Evolutionary conservation across 108 stramenopile species (phyloP), one percentile per base, ranked within the genome.

Genomic region (Nannochloropsis gaditana): DNA sequence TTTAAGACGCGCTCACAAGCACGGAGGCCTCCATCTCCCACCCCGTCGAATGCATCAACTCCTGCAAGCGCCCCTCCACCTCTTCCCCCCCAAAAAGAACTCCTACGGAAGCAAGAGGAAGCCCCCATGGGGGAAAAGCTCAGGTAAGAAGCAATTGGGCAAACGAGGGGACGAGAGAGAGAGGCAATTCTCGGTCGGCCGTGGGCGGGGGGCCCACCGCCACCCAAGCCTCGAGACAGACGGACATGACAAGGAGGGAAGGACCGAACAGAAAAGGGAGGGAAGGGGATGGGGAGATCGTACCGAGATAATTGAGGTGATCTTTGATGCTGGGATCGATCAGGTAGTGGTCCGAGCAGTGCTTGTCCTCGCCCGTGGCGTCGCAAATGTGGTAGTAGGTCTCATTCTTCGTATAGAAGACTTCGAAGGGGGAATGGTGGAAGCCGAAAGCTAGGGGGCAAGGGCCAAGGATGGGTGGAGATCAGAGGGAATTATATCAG

Each of bases 391-490:
- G 15, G 9, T 79, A 84, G 43, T 45, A 41, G 44, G 41, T 47
- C 15, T 41, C 41, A 21, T 84, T 45, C 21, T 84, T 21, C 19
- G 31, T 41, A 21, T 85, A 85, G 82, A 85, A 85, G 3, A 86
- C 86, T 83, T 86, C 86, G 42, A 82, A 86, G 5, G 86, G 83
- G 9, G 82, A 41, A 45, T 84, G 83, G 44, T 84, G 83, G 83
- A 84, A 84, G 31, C 83, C 83, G 45, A 84, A 21, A n/a, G 59
- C 59, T 73, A n/a, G 59, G 59, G 0, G 59, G 59, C 4, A 73
- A 50, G 47, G 15, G 47, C 19, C 19, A 73, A 73, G 59, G n/a
- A 73, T 4, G 59, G 59, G 59, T 3, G 59, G 59, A 1, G 31
- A 31, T 31, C 31, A 31, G 31, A 31, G 31, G 31, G 31, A 31